Conservation (phyloP, 1,139 yeast species). For the Suhomyces guaymorum region DNA sequence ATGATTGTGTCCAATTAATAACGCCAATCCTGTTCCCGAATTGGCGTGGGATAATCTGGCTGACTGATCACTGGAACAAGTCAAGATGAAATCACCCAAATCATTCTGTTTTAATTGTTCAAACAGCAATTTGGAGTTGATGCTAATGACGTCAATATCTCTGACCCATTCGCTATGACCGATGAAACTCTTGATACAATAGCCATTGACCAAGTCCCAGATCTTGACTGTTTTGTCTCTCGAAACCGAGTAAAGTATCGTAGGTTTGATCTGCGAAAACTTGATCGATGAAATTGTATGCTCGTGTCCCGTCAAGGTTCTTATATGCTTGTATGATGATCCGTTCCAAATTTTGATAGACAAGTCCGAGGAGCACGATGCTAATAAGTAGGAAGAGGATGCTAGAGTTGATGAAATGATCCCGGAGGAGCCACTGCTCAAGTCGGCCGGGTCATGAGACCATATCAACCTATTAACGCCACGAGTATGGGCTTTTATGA, state of each 20-base stretch:
- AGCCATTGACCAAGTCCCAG: conserved; percentile 78
- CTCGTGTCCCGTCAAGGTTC: conserved; percentile 85
- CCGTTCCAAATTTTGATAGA: conserved; percentile 72
- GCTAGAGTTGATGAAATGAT: conserved; percentile 1
- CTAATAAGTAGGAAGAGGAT: conserved; percentile 28
- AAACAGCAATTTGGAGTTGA: conserved; percentile 19
- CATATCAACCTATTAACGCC: conserved; percentile 64
- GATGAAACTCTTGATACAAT: conserved; percentile 61
- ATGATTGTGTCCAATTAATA: conserved; percentile 77
- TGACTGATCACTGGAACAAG: conserved; percentile 83
- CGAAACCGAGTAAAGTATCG: conserved; percentile 64
- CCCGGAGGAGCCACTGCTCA: conserved; percentile 16
- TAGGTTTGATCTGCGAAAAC: conserved; percentile 46
- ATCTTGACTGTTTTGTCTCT: conserved; percentile 71
- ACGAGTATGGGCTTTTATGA: conserved; percentile 77
- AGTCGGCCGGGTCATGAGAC: conserved; percentile 39
- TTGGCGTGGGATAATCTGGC: conserved; percentile 63
- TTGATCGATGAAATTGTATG: conserved; percentile 74
- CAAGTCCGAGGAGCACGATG: conserved; percentile 76
- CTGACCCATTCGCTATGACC: conserved; percentile 94
- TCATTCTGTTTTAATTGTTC: conserved; percentile 15
- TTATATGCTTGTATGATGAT: conserved; percentile 51
- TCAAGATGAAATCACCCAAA: conserved; percentile 59
- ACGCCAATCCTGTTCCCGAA: conserved; percentile 67
- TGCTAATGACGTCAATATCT: conserved; percentile 47